Percentiles rank a stretch among this genome's conserved stretches.
Conservation (phyloP, 1,284 basidiomycete genomes). For the Mycena citricolor region DNA sequence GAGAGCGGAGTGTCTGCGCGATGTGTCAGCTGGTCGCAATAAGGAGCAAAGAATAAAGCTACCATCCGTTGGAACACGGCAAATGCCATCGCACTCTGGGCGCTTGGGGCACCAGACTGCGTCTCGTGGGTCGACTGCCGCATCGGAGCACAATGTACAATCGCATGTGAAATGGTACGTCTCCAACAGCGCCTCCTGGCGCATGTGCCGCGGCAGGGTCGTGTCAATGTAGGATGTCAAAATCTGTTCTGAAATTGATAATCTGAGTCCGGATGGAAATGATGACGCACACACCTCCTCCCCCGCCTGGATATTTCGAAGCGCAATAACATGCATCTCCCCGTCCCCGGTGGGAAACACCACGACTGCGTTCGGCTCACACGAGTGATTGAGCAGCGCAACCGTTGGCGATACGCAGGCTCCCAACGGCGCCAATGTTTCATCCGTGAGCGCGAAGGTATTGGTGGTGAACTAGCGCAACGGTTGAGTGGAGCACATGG, state of each 20-base stretch:
- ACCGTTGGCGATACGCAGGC: constrained; percentile 75
- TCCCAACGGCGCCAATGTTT: constrained; percentile 77
- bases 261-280: constrained; percentile 6
- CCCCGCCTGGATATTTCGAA: constrained; percentile 59
- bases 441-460: constrained; percentile 81
- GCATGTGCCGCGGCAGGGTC: constrained; percentile 58
- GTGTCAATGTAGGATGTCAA: constrained; percentile 86
- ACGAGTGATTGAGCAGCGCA: constrained; percentile 90
- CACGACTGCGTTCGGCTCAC: constrained; percentile 85
- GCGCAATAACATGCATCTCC: constrained; percentile 69
- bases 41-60: constrained; percentile 27
- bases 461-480: constrained; percentile 77
- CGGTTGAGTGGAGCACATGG: constrained; percentile 4
- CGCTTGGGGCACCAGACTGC: constrained; percentile 63
- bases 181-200: constrained; percentile 61
- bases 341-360: constrained; percentile 80
- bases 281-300: constrained; percentile 62
- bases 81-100: constrained; percentile 65
- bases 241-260: constrained; percentile 40
- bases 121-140: constrained; percentile 64
- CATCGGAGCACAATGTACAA: constrained; percentile 64
- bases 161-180: constrained; percentile 82
- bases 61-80: constrained; percentile 59
- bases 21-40: neutral
- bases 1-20: constrained; percentile 42